Conservation (phyloP, 495 filamentous ascomycete species). For the Penicillium roqueforti region DNA sequence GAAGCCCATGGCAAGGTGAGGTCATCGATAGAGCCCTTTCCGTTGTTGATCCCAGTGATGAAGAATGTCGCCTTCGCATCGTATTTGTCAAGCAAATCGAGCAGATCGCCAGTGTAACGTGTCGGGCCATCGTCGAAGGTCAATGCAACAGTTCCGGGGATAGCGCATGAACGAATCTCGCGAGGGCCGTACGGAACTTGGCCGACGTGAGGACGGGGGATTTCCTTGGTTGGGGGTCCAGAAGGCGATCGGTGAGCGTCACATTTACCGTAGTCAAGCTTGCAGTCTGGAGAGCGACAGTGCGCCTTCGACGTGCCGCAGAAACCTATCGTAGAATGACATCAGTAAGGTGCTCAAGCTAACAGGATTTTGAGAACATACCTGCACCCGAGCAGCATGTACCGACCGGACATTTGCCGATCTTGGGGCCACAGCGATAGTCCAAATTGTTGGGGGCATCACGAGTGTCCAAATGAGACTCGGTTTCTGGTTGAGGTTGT, state of each 20-base stretch:
- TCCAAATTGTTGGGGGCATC: constrained; percentile 16
- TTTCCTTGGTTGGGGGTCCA: constrained; percentile 55
- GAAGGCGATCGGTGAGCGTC: constrained; percentile 63
- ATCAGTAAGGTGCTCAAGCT: constrained; percentile 10
- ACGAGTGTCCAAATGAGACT: constrained; percentile 7
- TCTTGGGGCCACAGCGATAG: constrained; percentile 37
- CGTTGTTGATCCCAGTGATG: constrained; percentile 69
- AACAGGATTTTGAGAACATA: constrained; percentile 31
- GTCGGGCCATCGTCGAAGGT: constrained; percentile 79
- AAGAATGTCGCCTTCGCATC: constrained; percentile 75
- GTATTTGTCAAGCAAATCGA: constrained; percentile 64
- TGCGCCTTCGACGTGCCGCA: constrained; percentile 60
- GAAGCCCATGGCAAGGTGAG: constrained; percentile 50
- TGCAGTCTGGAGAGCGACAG: constrained; percentile 67
- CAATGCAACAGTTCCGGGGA: constrained; percentile 61
- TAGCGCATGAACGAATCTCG: constrained; percentile 63
- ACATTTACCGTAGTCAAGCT: constrained; percentile 62
- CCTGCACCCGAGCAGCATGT: constrained; percentile 65
- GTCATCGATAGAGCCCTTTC: constrained; percentile 68
- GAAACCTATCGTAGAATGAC: constrained; percentile 31
- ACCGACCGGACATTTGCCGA: constrained; percentile 50
- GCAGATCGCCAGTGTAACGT: constrained; percentile 61
- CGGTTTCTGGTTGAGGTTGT: background rate
- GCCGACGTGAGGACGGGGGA: constrained; percentile 58
- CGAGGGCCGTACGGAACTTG: constrained; percentile 54